These are phyloP conservation scores for Excoecaria cochinchinensis DNA, from an alignment of 345 rosid genomes.

Conservation along the genomic window DNA sequence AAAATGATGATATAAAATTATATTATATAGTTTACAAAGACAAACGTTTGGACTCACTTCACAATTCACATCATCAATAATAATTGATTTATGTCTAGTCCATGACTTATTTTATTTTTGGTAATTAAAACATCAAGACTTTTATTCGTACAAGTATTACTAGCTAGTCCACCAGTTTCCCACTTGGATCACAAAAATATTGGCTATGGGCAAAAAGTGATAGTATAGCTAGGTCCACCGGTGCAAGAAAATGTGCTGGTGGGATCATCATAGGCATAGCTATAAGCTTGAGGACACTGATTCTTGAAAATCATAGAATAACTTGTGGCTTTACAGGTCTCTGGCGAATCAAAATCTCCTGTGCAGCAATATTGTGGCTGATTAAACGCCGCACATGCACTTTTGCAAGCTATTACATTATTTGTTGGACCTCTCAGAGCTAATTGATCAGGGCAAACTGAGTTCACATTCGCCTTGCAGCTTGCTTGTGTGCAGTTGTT, in stretches of 20 bases:
- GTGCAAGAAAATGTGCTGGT: constrained; percentile 13
- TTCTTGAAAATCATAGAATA: constrained; percentile 25
- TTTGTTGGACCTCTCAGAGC: constrained; percentile 26
- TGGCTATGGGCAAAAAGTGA: constrained; percentile 15
- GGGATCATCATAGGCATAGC: constrained; percentile 21
- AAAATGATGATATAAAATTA: no score
- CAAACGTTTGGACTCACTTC: no score
- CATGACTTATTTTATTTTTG: no score
- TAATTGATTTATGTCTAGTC: no score
- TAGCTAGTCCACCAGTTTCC: no score
- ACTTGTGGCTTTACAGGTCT: constrained; percentile 22
- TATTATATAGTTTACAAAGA: no score
- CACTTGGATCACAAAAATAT: no score
- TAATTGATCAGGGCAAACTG: constrained; percentile 8
- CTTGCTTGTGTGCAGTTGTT: constrained; percentile 14
- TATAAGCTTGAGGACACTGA: constrained; percentile 18
- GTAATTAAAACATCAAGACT: no score
- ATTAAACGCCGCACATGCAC: constrained; percentile 33
- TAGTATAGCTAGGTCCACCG: constrained; percentile 9
- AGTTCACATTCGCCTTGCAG: constrained; percentile 14
- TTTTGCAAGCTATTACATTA: constrained; percentile 35
- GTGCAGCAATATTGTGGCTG: constrained; percentile 43
- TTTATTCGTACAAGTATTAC: no score
- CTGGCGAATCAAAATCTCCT: constrained; percentile 10
- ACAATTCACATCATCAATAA: no score